Evolutionary conservation across 2,329 filamentous ascomycete genomes (phyloP), one percentile per base, ranked within the genome.

Genomic region (Calonectria pseudoturangicola): DNA sequence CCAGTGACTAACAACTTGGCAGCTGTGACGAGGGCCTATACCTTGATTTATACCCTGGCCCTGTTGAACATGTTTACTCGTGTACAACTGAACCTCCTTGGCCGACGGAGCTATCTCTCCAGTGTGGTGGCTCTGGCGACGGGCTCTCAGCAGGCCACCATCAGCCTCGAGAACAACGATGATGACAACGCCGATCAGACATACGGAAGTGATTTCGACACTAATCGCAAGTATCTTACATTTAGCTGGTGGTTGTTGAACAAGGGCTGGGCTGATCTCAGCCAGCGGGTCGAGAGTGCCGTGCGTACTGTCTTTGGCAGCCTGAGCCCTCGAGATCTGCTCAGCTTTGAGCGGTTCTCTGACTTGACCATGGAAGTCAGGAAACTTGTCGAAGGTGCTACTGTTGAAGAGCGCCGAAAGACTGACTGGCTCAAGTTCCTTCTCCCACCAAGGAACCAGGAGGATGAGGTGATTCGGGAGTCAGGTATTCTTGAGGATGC

Each of bases 221-320:
- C 95, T 41, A 99, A 99, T 84, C 90, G 96, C 78, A 94, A 94
- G 81, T 99, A 98, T 82, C 88, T 99, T 62, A 97, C 96, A 48
- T 98, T 98, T 83, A 98, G 95, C 85, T 99, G 97, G 97, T 99
- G 96, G 96, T 87, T 99, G 58, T 88, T 99, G 60, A 96, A 99
- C 85, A 92, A 92, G 76, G 97, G 97, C 51, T 98, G 95, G 92
- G 91, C 92, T 76, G 92, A 95, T 71, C 87, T 98, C 70, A 93
- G 95, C 89, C 88, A 92, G 70, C 93, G 93, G 75, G 96, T 99
- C 60, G 92, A 95, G 81, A 87, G 88, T n/a, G 95, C 95, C 4
- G 97, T 99, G 28, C 93, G 93, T 78, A 93, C 97, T 66, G 94
- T 96, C 28, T 98, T 98, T 83, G 95, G 95, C n/a, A 89, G 91